Conservation (phyloP, 2,329 filamentous ascomycete species). For the Camillea tinctor region DNA sequence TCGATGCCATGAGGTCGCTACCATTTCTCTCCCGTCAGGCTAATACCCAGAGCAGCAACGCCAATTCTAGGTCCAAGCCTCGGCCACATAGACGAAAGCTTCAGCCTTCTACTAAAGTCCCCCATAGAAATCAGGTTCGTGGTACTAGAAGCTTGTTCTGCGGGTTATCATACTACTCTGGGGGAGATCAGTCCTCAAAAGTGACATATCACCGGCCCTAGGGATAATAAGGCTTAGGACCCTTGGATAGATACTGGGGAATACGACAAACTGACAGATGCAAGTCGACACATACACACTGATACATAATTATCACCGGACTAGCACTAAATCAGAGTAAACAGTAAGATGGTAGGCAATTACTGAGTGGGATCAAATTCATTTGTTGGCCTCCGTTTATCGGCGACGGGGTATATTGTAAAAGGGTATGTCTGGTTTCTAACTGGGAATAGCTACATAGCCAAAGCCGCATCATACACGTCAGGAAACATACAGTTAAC, state of each 20-base stretch:
- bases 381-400: neutral
- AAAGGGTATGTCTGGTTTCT: neutral
- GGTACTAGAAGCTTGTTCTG: neutral
- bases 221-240: neutral
- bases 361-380: neutral
- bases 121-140: neutral
- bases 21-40: neutral
- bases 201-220: neutral
- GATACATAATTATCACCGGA: neutral
- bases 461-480: neutral
- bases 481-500: neutral
- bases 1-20: neutral
- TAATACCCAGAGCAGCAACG: neutral
- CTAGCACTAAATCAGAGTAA: neutral
- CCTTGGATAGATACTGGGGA: no score
- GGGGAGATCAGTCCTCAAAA: neutral
- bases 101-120: neutral
- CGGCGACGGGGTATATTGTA: neutral
- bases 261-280: neutral
- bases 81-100: neutral
- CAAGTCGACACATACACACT: neutral
- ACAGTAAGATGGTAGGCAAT: neutral
- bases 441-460: neutral
- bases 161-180: neutral
- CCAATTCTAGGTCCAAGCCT: neutral